phyloP scores from a whole-genome alignment of 2,329 filamentous ascomycete genomes.

The Diaporthe aspalathi region DNA sequence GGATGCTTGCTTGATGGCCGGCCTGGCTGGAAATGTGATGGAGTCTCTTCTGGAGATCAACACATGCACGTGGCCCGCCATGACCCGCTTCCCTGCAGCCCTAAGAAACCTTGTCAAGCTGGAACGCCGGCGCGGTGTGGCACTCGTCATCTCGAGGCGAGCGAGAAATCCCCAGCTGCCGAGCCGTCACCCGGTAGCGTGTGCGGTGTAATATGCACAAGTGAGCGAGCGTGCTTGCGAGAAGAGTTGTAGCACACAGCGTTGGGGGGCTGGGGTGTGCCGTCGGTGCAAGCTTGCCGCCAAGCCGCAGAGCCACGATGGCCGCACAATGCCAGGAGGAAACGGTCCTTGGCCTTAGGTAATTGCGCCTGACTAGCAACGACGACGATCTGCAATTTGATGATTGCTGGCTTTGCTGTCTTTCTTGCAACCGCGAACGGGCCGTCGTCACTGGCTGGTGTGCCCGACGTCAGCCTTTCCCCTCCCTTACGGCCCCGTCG shows the following conservation, averaged over 20 bases:
- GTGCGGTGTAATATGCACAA: too few species aligned
- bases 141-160: conserved; percentile 16
- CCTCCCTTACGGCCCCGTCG: conserved; percentile 6
- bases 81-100: conserved; percentile 24
- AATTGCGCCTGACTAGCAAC: conserved; percentile 20
- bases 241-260: too few species aligned
- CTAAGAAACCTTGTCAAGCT: conserved; percentile 30
- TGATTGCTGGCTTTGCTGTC: too few species aligned
- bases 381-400: neutral
- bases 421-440: neutral
- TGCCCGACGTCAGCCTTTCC: conserved; percentile 23
- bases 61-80: conserved; percentile 8
- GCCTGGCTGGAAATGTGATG: neutral
- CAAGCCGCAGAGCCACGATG: conserved; percentile 29
- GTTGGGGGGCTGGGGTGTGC: neutral
- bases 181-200: conserved; percentile 10
- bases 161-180: conserved; percentile 3
- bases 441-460: neutral
- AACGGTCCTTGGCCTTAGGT: conserved; percentile 21
- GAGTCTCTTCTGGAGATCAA: neutral
- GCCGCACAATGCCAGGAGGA: conserved; percentile 7
- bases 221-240: too few species aligned
- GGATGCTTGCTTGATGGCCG: neutral
- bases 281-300: conserved; percentile 15
- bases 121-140: conserved; percentile 19